Conservation (phyloP, 2,329 filamentous ascomycete species). For the Rhynchosporium agropyri region DNA sequence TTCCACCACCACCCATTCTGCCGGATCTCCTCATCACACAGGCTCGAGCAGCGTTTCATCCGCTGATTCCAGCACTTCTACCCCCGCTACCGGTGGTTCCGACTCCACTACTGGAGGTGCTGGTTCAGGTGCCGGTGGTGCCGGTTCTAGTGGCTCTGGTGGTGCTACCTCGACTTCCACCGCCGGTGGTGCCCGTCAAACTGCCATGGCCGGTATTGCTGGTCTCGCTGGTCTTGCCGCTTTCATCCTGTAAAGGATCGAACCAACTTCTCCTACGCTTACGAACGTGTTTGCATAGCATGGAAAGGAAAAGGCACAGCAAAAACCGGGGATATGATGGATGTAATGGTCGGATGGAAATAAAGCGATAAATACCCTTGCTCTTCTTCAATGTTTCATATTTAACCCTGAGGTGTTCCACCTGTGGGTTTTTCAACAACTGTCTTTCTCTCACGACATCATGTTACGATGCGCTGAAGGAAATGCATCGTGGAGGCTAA, state of each 20-base stretch:
- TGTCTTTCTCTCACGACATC: constrained; percentile 26
- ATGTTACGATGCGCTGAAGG: constrained; percentile 27
- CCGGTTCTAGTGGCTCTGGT: background rate
- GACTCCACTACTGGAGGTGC: too few relatives aligned
- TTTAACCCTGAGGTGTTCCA: constrained; percentile 20
- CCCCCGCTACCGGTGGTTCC: constrained; percentile 22
- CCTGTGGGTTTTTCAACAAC: constrained; percentile 21
- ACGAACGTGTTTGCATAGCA: constrained; percentile 21
- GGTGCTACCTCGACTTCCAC: constrained; percentile 27
- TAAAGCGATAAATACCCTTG: constrained; percentile 34
- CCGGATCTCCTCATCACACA: constrained; percentile 16
- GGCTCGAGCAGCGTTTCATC: constrained; percentile 10
- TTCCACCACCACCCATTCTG: constrained; percentile 8
- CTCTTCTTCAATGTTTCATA: constrained; percentile 37
- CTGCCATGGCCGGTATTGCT: constrained; percentile 37
- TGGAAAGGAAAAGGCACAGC: constrained; percentile 18
- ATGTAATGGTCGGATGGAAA: constrained; percentile 26
- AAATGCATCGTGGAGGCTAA: constrained; percentile 16
- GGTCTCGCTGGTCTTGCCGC: constrained; percentile 40
- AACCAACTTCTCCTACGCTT: constrained; percentile 23
- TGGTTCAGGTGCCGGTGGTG: too few relatives aligned
- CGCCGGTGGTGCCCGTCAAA: constrained; percentile 35
- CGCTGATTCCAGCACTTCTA: constrained; percentile 8
- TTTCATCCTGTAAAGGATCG: constrained; percentile 38
- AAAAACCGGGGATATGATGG: constrained; percentile 25